Evolutionary conservation across 768 basidiomycete genomes (phyloP).

Genomic region (Dendrothele bispora): DNA sequence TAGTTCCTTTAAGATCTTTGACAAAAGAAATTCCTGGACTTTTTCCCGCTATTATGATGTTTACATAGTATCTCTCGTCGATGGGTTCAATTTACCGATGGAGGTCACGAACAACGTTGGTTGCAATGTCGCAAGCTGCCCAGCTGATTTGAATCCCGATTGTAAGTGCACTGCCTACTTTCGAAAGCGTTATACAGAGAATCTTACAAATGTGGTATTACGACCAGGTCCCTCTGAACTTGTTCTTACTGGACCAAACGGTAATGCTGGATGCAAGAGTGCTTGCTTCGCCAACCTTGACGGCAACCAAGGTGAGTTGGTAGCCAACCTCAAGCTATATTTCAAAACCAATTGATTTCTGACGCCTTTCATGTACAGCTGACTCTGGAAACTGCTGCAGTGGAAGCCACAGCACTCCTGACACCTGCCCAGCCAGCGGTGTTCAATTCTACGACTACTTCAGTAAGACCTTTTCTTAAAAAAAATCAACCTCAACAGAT

Average conservation of each 20-base stretch:
- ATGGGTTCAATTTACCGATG: conserved; percentile 49
- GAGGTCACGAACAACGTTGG: conserved; percentile 35
- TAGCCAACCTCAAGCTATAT: conserved; percentile 40
- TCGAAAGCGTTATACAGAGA: no score
- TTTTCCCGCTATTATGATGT: background rate
- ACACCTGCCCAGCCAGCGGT: conserved; percentile 48
- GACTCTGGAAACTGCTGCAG: conserved; percentile 25
- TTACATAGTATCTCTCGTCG: conserved; percentile 45
- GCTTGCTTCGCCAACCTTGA: conserved; percentile 40
- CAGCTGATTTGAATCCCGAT: conserved; percentile 46
- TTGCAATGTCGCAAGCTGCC: conserved; percentile 41
- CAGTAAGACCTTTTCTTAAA: conserved; percentile 29
- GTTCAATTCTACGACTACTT: conserved; percentile 50
- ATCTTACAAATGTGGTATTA: background rate
- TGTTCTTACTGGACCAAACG: conserved; percentile 24
- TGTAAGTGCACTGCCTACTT: conserved; percentile 20
- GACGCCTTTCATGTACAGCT: background rate
- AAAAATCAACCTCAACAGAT: background rate
- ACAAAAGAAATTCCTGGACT: background rate
- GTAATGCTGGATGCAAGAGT: conserved; percentile 42
- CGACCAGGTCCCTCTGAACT: conserved; percentile 15
- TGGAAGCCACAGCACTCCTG: conserved; percentile 28
- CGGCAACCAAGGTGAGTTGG: conserved; percentile 35
- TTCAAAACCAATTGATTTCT: background rate
- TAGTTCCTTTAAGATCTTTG: background rate